Evolutionary conservation across 2,329 filamentous ascomycete species (phyloP), one percentile per base, ranked within the genome.

Genomic region (Aschersonia sp.): DNA sequence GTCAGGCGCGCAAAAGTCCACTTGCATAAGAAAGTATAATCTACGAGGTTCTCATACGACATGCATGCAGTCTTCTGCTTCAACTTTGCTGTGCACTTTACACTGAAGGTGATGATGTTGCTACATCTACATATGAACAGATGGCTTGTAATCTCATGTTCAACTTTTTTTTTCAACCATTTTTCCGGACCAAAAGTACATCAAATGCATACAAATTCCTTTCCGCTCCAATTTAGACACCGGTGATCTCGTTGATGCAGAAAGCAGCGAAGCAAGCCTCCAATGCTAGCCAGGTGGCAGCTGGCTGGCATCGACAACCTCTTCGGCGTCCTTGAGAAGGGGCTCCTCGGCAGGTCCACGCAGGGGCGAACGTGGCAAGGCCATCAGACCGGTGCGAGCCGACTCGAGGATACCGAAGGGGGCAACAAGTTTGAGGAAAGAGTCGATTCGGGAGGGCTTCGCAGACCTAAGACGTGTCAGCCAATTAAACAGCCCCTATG

Each of bases 331-430:
- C 73, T 92, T 95, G 33, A 70, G 74, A 9, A 81, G 63, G 22
- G 77, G 65, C 51, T 87, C 78, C 54, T 90, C 87, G 47, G 76
- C 77, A 30, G 79, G 76, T 50, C 79, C 83, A 52, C 85, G 79
- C 44, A 98, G 78, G 40, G 92, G 92, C 37, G 92, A 95, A 55
- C 92, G 84, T 49, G 92, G 92, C 55, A 98, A 75, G 44, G 92
- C 92, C 90, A 97, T 98, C 50, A 98, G 76, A 64, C 92, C 92
- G 49, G 92, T 97, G 52, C 92, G 81, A 46, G 90, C 88, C 46
- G 89, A 96, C 70, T 98, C 92, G 46, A 98, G 76, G 57, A 98
- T 95, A 61, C 92, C 92, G 63, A 97, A 98, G 10, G 90, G 90
- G 49, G 80, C 76, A 60, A 98, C 82, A 52, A 98, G 77, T 71